A percentile compares a stretch with the other conserved stretches of the same genome.
phyloP scores from a whole-genome alignment of 2,329 filamentous ascomycete genomes.

The Fusarium circinatum region DNA sequence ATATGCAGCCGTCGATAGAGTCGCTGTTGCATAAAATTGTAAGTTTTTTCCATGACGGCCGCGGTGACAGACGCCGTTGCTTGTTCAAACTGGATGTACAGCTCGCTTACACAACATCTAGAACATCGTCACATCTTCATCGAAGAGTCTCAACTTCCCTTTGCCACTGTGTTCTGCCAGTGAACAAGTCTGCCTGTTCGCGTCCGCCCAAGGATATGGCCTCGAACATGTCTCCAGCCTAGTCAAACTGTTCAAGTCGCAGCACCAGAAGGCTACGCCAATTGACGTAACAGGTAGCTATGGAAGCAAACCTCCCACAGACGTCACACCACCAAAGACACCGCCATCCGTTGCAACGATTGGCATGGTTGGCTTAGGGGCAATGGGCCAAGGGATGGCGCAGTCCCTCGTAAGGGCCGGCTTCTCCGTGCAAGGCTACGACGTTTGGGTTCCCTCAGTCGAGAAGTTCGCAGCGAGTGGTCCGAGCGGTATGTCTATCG shows the following conservation, averaged over 20 bases:
- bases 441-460: neutral
- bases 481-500: rapidly evolving
- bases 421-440: neutral
- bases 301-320: rapidly evolving
- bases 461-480: neutral
- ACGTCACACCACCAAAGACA: neutral
- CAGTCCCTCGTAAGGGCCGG: neutral
- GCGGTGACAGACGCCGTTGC: neutral
- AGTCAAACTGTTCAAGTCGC: neutral
- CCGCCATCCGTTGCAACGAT: rapidly evolving
- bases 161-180: neutral
- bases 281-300: rapidly evolving
- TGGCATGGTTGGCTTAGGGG: neutral
- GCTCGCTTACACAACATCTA: neutral
- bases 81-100: rapidly evolving
- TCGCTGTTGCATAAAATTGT: neutral
- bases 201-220: neutral
- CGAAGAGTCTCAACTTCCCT: neutral
- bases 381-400: neutral
- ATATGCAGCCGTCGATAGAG: neutral
- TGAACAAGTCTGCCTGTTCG: neutral
- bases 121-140: neutral
- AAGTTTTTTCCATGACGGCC: rapidly evolving
- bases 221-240: neutral
- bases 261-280: rapidly evolving